Evolutionary conservation across 208 protist species (phyloP).

Genomic region (Crithidia mellificae): DNA sequence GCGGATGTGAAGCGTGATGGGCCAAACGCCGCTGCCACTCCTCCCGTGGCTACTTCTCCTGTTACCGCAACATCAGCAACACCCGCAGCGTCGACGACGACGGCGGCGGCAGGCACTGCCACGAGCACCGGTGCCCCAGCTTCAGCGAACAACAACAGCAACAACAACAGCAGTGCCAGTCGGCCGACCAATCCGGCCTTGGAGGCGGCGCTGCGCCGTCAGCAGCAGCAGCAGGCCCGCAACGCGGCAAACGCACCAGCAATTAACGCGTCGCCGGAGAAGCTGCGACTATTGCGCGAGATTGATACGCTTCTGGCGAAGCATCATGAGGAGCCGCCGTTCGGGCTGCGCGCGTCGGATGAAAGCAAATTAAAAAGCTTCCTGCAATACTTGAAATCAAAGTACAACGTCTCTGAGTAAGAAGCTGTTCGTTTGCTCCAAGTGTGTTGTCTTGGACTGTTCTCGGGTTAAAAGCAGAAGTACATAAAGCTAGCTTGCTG

Average conservation of each 20-base stretch:
- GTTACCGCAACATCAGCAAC: background rate
- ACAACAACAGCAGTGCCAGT: background rate
- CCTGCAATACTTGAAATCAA: conserved; percentile 64
- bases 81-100: background rate
- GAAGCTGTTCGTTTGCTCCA: background rate
- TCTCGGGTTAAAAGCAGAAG: too few species aligned
- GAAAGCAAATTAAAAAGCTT: conserved; percentile 66
- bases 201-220: conserved; percentile 75
- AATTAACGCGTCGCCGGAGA: conserved; percentile 44
- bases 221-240: conserved; percentile 43
- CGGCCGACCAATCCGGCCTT: conserved; percentile 52
- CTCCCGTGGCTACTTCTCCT: background rate
- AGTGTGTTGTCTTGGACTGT: too few species aligned
- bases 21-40: background rate
- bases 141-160: background rate
- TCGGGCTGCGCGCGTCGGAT: conserved; percentile 72
- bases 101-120: background rate
- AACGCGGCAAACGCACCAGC: background rate
- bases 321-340: conserved; percentile 57
- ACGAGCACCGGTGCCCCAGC: background rate
- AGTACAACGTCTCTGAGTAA: conserved; percentile 34
- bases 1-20: too few species aligned
- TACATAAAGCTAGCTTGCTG: too few species aligned
- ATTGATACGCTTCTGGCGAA: conserved; percentile 55
- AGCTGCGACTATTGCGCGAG: conserved; percentile 54